Conservation (phyloP, 306 rosid genomes). For the Alnus glutinosa region DNA sequence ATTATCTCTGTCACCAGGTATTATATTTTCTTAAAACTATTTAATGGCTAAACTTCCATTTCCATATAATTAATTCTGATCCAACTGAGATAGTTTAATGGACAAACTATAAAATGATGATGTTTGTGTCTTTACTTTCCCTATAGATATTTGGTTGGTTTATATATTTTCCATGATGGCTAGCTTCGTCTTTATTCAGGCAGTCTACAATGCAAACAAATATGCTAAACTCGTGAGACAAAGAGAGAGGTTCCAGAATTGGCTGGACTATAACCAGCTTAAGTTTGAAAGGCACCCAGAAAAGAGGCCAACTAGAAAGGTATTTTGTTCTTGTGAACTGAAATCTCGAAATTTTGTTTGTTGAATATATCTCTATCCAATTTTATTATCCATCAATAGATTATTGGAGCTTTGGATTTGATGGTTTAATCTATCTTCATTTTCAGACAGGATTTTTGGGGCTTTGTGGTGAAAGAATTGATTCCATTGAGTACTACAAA, state of each 20-base stretch:
- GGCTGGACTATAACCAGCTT: slow-evolving; percentile 89
- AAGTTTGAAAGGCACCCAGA: slow-evolving; percentile 86
- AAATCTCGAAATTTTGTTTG: background rate
- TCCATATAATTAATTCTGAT: background rate
- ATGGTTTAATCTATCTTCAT: slow-evolving; percentile 28
- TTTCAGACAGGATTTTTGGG: slow-evolving; percentile 70
- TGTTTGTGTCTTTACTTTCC: background rate
- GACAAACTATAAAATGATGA: background rate
- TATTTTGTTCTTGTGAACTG: slow-evolving; percentile 31
- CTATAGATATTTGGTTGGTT: slow-evolving; percentile 11
- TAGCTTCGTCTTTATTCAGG: slow-evolving; percentile 52
- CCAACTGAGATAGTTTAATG: slow-evolving; percentile 4
- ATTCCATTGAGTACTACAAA: slow-evolving; percentile 81
- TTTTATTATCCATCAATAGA: background rate
- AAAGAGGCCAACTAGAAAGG: slow-evolving; percentile 68
- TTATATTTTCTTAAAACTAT: slow-evolving; percentile 6
- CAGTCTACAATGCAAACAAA: slow-evolving; percentile 87
- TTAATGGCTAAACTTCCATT: background rate
- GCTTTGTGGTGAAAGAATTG: slow-evolving; percentile 65
- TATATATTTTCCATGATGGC: slow-evolving; percentile 6
- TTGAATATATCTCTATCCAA: background rate
- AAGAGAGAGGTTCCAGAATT: slow-evolving; percentile 80
- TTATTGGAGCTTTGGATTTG: slow-evolving; percentile 14
- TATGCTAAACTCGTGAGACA: slow-evolving; percentile 65
- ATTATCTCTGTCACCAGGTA: slow-evolving; percentile 97